A percentile compares a stretch with the other conserved stretches of the same genome.
These are phyloP conservation scores for Seiridium cupressi DNA, from an alignment of 2,329 filamentous ascomycete species.

Conservation along the genomic window DNA sequence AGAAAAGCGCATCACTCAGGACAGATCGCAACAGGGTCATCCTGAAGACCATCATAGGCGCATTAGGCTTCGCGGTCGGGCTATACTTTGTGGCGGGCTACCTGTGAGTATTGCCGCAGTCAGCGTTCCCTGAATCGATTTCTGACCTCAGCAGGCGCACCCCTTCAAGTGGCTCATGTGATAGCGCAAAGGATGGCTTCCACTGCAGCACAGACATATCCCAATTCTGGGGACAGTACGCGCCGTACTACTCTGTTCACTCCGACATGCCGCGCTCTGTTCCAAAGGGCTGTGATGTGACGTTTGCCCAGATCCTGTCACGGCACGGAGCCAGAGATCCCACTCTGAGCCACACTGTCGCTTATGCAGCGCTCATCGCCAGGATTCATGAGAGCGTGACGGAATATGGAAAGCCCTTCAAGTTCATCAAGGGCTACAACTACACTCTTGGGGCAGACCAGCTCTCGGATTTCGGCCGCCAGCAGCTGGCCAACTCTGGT, in stretches of 20 bases:
- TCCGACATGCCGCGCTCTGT: conserved; percentile 60
- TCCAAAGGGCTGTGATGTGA: conserved; percentile 69
- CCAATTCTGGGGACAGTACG: conserved; percentile 83
- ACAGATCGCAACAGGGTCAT: conserved; percentile 4
- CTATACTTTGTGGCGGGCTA: conserved; percentile 8
- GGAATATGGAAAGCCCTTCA: conserved; percentile 60
- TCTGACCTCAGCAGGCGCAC: conserved; percentile 12
- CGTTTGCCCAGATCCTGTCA: conserved; percentile 78
- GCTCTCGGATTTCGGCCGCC: conserved; percentile 65
- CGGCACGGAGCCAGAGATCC: conserved; percentile 85
- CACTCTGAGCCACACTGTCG: conserved; percentile 62
- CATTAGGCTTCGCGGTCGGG: background rate
- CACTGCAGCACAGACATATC: conserved; percentile 61
- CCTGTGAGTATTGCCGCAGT: background rate
- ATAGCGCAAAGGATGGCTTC: conserved; percentile 55
- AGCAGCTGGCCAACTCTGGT: conserved; percentile 73
- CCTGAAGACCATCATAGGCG: conserved; percentile 9
- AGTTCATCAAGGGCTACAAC: conserved; percentile 69
- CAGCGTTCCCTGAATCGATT: background rate
- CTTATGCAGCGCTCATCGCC: conserved; percentile 63
- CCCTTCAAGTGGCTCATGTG: conserved; percentile 39
- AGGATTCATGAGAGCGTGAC: conserved; percentile 60
- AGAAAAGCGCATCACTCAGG: background rate
- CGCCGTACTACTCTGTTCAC: conserved; percentile 75
- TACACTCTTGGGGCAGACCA: conserved; percentile 71